Evolutionary conservation across 164 flowering plant genomes (phyloP).

Genomic region (Piper betle): DNA sequence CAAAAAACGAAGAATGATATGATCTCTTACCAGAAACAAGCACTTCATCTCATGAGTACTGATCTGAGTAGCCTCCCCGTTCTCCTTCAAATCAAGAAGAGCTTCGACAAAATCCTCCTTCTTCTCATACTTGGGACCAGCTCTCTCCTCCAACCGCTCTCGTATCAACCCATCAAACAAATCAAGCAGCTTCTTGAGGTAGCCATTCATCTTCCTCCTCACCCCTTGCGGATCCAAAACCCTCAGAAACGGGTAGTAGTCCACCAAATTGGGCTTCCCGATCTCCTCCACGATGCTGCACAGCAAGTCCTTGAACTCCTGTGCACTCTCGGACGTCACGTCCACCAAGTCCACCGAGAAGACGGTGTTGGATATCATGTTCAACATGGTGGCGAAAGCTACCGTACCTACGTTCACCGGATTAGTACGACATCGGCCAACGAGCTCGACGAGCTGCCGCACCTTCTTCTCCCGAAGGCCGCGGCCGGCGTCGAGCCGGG

Average conservation of each 20-base stretch:
- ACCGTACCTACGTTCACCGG: too few species aligned
- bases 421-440: too few species aligned
- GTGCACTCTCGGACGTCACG: too few species aligned
- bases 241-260: slow-evolving; percentile 8
- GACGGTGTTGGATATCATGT: too few species aligned
- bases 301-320: too few species aligned
- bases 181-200: not conserved
- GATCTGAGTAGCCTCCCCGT: not conserved
- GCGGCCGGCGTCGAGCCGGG: too few species aligned
- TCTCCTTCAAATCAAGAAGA: slow-evolving; percentile 1
- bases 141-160: slow-evolving; percentile 7
- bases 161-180: not conserved
- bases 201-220: not conserved
- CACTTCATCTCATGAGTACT: not conserved
- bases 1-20: not conserved
- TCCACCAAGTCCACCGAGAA: too few species aligned
- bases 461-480: too few species aligned
- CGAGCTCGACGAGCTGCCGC: too few species aligned
- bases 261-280: slow-evolving; percentile 10
- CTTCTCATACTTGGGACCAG: not conserved
- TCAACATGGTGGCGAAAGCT: too few species aligned
- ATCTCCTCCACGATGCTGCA: slow-evolving; percentile 3
- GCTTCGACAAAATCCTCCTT: slow-evolving; percentile 1
- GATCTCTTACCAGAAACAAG: not conserved
- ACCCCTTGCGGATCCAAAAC: slow-evolving; percentile 7